These are phyloP conservation scores for Heliocybe sulcata DNA, from an alignment of 1,284 basidiomycete species.

Conservation along the genomic window DNA sequence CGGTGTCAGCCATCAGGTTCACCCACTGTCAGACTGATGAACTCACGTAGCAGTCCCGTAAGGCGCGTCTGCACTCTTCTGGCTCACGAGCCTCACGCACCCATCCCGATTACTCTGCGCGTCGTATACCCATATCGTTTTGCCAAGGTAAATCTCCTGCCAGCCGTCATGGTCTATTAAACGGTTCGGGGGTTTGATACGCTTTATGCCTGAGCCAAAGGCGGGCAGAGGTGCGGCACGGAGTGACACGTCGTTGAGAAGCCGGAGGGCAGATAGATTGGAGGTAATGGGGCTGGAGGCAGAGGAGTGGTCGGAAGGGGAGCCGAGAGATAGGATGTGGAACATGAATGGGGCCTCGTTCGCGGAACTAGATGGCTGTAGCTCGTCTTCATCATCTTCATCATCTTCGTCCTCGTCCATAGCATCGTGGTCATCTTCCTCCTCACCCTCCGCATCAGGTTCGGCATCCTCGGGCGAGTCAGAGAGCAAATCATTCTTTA, in stretches of 20 bases:
- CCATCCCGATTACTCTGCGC: slow-evolving; percentile 53
- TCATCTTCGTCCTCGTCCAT: slow-evolving; percentile 21
- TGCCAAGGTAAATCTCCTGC: slow-evolving; percentile 69
- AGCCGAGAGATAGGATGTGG: slow-evolving; percentile 38
- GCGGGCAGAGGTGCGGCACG: slow-evolving; percentile 41
- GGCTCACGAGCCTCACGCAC: slow-evolving; percentile 55
- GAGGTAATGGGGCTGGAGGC: slow-evolving; percentile 52
- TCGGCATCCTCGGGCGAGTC: slow-evolving; percentile 12
- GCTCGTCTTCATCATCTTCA: no score
- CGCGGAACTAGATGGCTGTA: no score
- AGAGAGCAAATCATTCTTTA: slow-evolving; percentile 40
- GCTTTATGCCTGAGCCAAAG: slow-evolving; percentile 26
- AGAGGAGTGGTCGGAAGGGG: slow-evolving; percentile 39
- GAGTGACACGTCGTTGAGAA: slow-evolving; percentile 63
- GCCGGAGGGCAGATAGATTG: slow-evolving; percentile 57
- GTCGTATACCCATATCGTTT: slow-evolving; percentile 71
- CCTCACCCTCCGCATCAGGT: slow-evolving; percentile 22
- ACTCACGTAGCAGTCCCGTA: slow-evolving; percentile 73
- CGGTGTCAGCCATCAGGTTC: background rate
- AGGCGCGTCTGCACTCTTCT: slow-evolving; percentile 37
- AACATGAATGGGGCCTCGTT: slow-evolving; percentile 32
- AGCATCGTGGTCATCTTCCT: slow-evolving; percentile 27
- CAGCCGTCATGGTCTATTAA: slow-evolving; percentile 56
- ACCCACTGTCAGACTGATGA: background rate
- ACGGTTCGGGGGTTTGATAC: slow-evolving; percentile 40